These are phyloP conservation scores for Tardiomyces digboiensis DNA, from an alignment of 1,139 yeast genomes.

Conservation along the genomic window DNA sequence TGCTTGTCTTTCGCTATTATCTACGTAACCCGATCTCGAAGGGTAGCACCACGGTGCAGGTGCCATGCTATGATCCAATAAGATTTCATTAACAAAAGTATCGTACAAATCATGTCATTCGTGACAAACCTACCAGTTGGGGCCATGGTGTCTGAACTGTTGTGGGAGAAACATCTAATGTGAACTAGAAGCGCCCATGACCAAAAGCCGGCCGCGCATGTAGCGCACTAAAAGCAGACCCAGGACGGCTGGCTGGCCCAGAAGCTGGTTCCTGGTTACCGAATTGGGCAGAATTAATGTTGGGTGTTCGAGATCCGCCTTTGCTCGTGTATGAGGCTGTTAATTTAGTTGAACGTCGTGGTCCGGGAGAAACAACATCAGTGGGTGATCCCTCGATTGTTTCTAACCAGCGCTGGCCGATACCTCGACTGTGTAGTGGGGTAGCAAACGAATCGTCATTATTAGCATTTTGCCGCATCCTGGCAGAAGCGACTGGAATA, in stretches of 20 bases:
- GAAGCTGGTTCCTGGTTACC: background rate
- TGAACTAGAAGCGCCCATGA: conserved; percentile 12
- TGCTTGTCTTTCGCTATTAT: conserved; percentile 32
- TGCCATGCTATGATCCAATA: too few relatives aligned
- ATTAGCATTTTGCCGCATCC: background rate
- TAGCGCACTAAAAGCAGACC: conserved; percentile 17
- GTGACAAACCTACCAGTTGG: too few relatives aligned
- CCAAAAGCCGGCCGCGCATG: conserved; percentile 15
- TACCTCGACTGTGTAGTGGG: background rate
- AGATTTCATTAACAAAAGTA: too few relatives aligned
- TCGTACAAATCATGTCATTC: too few relatives aligned
- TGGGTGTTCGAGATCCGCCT: too few relatives aligned
- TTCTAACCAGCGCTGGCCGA: conserved; percentile 2
- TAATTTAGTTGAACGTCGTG: too few relatives aligned
- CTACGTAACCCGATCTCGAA: too few relatives aligned
- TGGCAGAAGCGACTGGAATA: background rate
- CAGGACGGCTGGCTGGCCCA: conserved; percentile 7
- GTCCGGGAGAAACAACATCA: background rate
- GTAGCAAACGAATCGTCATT: background rate
- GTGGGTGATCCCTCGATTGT: conserved; percentile 16
- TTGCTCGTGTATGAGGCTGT: too few relatives aligned
- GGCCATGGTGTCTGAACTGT: too few relatives aligned
- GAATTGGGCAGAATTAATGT: too few relatives aligned
- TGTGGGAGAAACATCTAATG: too few relatives aligned
- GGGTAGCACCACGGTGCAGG: too few relatives aligned